Evolutionary conservation across 495 filamentous ascomycete species (phyloP).

Genomic region (Terfezia boudieri): DNA sequence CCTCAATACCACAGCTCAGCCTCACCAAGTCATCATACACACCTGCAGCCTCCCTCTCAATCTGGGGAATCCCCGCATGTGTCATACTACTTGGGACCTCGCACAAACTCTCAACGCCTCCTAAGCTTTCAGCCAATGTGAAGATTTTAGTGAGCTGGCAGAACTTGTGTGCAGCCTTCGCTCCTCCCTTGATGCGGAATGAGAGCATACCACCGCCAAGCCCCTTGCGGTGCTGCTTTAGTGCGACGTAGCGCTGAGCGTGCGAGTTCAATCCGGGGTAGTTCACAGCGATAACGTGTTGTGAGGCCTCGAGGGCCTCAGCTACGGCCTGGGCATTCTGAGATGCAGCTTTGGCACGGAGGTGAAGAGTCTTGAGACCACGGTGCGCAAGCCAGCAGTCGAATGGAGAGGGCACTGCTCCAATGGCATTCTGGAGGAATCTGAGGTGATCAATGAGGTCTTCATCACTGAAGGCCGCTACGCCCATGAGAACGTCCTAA

Average conservation of each 20-base stretch:
- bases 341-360: slow-evolving; percentile 66
- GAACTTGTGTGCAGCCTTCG: slow-evolving; percentile 69
- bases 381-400: slow-evolving; percentile 99
- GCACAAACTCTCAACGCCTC: slow-evolving; percentile 77
- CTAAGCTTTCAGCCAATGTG: slow-evolving; percentile 79
- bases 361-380: slow-evolving; percentile 87
- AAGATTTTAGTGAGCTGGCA: slow-evolving; percentile 77
- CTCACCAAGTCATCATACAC: slow-evolving; percentile 96
- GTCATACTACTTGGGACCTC: slow-evolving; percentile 92
- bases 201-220: slow-evolving; percentile 95
- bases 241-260: slow-evolving; percentile 59
- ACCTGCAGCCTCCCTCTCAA: slow-evolving; percentile 71
- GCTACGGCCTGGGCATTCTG: slow-evolving; percentile 65
- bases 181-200: slow-evolving; percentile 84
- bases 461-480: slow-evolving; percentile 82
- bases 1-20: slow-evolving; percentile 84
- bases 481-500: slow-evolving; percentile 92
- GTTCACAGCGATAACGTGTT: slow-evolving; percentile 69
- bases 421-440: slow-evolving; percentile 95
- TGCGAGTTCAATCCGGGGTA: slow-evolving; percentile 83
- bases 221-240: slow-evolving; percentile 79
- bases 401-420: slow-evolving; percentile 81
- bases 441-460: slow-evolving; percentile 49
- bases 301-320: slow-evolving; percentile 50
- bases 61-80: slow-evolving; percentile 78